A percentile compares a stretch with the other conserved stretches of the same genome.
These are phyloP conservation scores for Penicillium sp. DNA, from an alignment of 2,329 filamentous ascomycete species.

Conservation along the genomic window DNA sequence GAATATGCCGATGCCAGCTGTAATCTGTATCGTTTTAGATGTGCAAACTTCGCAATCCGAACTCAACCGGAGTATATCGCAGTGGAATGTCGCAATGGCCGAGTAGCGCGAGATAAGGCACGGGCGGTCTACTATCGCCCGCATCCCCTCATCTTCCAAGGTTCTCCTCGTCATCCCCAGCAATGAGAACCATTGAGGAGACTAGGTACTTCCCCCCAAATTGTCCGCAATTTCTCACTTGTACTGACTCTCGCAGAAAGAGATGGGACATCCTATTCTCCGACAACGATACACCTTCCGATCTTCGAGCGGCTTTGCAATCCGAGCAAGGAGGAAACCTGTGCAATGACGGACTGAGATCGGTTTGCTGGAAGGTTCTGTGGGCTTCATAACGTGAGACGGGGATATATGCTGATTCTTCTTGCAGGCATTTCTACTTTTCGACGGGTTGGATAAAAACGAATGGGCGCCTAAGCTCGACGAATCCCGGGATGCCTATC, in stretches of 20 bases:
- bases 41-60: not conserved
- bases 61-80: conserved; percentile 9
- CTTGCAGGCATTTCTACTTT: conserved; percentile 72
- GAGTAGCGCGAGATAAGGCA: conserved; percentile 20
- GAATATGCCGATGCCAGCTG: not conserved
- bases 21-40: not conserved
- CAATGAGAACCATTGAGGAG: conserved; percentile 56
- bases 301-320: conserved; percentile 64
- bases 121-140: conserved; percentile 23
- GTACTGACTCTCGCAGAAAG: conserved; percentile 46
- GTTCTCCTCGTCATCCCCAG: conserved; percentile 10
- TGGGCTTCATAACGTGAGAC: conserved; percentile 1
- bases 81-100: conserved; percentile 13
- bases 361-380: conserved; percentile 84
- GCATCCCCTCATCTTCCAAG: conserved; percentile 17
- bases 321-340: conserved; percentile 59
- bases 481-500: conserved; percentile 72
- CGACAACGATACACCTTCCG: conserved; percentile 54
- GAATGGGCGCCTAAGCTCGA: conserved; percentile 68
- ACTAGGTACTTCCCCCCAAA: conserved; percentile 44
- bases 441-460: conserved; percentile 61
- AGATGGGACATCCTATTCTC: conserved; percentile 66
- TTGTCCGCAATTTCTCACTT: not conserved
- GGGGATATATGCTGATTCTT: conserved; percentile 22
- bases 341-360: conserved; percentile 72